phyloP scores from a whole-genome alignment of 495 filamentous ascomycete genomes.

The Choiromyces venosus region DNA sequence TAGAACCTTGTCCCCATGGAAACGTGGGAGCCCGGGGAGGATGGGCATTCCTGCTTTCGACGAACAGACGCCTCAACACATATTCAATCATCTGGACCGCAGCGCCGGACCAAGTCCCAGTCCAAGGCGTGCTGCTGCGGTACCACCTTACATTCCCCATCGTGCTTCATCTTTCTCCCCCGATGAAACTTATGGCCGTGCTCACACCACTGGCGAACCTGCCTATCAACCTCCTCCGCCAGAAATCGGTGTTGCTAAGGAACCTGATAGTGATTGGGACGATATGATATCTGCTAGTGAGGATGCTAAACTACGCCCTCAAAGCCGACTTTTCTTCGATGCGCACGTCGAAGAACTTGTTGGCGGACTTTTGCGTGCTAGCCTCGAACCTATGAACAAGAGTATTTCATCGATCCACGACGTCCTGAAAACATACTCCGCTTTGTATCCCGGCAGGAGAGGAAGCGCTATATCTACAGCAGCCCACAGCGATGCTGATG shows the following conservation, averaged over 20 bases:
- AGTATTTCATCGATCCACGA: constrained; percentile 69
- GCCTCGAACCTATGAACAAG: constrained; percentile 71
- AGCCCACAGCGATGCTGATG: constrained; percentile 81
- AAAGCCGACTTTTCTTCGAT: constrained; percentile 70
- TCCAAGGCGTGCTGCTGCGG: constrained; percentile 17
- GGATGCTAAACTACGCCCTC: constrained; percentile 67
- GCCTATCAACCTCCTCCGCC: constrained; percentile 22
- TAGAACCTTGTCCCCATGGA: constrained; percentile 23
- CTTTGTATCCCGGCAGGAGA: constrained; percentile 44
- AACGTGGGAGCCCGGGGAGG: constrained; percentile 26
- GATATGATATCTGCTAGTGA: constrained; percentile 76
- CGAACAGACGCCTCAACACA: constrained; percentile 33
- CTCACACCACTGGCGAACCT: constrained; percentile 21
- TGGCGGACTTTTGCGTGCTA: constrained; percentile 66
- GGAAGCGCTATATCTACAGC: constrained; percentile 57
- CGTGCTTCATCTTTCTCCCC: constrained; percentile 38
- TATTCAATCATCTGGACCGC: constrained; percentile 25
- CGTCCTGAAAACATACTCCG: constrained; percentile 52
- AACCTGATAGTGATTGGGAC: constrained; percentile 73
- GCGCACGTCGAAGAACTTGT: constrained; percentile 79
- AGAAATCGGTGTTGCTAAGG: constrained; percentile 24
- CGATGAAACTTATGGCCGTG: constrained; percentile 25
- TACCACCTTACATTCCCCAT: constrained; percentile 12
- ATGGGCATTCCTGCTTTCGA: constrained; percentile 27
- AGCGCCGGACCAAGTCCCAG: constrained; percentile 40